Evolutionary conservation across 164 flowering plant species (phyloP), one percentile per base, ranked within the genome.

Genomic region (Umbilicus rupestris): DNA sequence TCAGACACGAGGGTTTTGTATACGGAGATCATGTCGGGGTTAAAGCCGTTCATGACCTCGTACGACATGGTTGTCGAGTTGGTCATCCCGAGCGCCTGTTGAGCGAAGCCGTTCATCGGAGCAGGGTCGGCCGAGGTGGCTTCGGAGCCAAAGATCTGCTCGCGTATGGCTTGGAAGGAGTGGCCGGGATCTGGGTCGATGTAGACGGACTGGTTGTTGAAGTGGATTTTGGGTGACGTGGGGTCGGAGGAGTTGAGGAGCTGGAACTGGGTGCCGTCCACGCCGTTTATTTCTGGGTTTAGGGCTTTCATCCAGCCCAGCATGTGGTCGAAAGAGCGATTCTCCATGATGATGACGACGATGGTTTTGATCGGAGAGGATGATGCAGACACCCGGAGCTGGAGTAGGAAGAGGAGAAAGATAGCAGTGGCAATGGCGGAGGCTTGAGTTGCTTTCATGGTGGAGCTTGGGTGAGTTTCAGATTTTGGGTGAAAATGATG

Each of bases 241-340:
- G 80, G 77, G 60, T 83, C 80, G 24, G 86, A 31, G 3, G 87
- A 77, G 72, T 85, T 78, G 0, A 86, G 16, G 0, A 78, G 87
- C 79, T 88, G 89, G 49, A 80, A 86, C 70, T 92, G 87, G 2
- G 69, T 44, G 0, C 91, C 91, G 9, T 82, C 77, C 17, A 89
- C 90, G 24, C 98, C 96, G 39, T 89, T 62, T 75, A 92, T 89
- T 69, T 85, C 85, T 0, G 89, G 89, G 78, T 89, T 85, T 9
- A 85, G 73, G 39, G 84, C 71, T 69, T 89, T 89, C 86, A 92
- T 80, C 98, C 98, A 92, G 0, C 98, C 98, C 1, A 92, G 67
- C 77, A 89, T 87, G 82, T 92, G 97, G 66, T 92, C 97, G 72
- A 92, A 92, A 1, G 97, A 92, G 11, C 98, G 84, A 74, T 92